Evolutionary conservation across 768 basidiomycete species (phyloP).

Genomic region (Coprinellus aureogranulatus): DNA sequence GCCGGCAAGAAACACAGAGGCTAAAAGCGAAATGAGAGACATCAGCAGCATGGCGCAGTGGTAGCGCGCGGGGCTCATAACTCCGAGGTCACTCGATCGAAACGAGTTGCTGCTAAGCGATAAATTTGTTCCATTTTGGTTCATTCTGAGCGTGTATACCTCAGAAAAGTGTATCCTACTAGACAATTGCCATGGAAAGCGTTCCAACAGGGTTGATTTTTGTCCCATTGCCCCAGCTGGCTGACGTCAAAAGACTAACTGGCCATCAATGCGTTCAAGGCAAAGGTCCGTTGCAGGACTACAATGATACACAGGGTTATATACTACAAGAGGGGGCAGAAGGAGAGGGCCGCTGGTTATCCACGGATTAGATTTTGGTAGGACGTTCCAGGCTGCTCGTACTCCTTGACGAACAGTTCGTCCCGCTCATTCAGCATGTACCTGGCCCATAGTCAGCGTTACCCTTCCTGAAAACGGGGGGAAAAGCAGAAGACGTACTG

Average conservation of each 20-base stretch:
- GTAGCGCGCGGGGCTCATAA: constrained; percentile 60
- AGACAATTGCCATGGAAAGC: no score
- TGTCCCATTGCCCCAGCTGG: no score
- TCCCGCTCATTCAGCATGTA: constrained; percentile 78
- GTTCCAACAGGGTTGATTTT: no score
- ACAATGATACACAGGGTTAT: constrained; percentile 28
- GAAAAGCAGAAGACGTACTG: constrained; percentile 46
- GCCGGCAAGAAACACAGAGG: no score
- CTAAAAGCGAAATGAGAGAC: no score
- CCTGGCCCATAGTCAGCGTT: constrained; percentile 33
- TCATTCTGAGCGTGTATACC: no score
- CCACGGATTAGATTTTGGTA: constrained; percentile 85
- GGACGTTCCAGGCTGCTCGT: constrained; percentile 69
- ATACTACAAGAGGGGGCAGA: constrained; percentile 39
- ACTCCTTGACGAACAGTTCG: constrained; percentile 72
- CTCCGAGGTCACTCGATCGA: constrained; percentile 66
- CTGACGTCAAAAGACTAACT: no score
- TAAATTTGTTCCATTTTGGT: no score
- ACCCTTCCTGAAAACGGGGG: background rate
- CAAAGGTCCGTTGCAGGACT: background rate
- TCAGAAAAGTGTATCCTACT: no score
- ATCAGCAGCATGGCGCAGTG: constrained; percentile 57
- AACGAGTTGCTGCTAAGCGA: constrained; percentile 57
- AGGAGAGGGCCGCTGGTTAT: constrained; percentile 29
- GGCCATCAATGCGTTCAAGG: no score